Evolutionary conservation across 495 filamentous ascomycete genomes (phyloP), one percentile per base, ranked within the genome.

Genomic region (Aspergillus heteromorphus): DNA sequence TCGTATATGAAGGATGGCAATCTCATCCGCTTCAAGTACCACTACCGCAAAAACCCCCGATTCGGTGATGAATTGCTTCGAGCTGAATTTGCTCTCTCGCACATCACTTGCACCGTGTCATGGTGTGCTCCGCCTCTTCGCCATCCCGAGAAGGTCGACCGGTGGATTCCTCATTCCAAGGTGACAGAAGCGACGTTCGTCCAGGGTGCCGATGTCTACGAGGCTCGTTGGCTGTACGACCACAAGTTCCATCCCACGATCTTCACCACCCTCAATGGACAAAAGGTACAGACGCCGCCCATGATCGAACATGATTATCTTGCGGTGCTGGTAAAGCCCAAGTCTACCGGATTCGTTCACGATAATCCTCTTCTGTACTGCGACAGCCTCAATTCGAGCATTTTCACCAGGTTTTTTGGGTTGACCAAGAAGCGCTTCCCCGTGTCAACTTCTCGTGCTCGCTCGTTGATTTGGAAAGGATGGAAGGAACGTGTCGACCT

Each of bases 211-310:
- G 73, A 82, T 59, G 77, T 81, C 16, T 83, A 79, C 48, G 73
- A 81, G 49, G 71, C 74, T 50, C 74, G 68, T 20, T 84, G 81
- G 81, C 56, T 75, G 6, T 85, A 85, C 49, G 79, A 84, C 53
- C 82, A 85, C 64, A 82, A 83, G 62, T 83, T 80, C 61, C 80
- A 83, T 61, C 81, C 82, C 9, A 77, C 72, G 3, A 82, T 85
- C 30, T 68, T 75, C 45, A 83, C 80, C 7, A 83, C 74, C 21
- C 69, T 83, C 25, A 83, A 85, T 47, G 81, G 79, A 10, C 65
- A 77, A 53, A 68, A 69, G 40, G 66, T 81, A 1, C 73, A 76
- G 49, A 84, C 82, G 2, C 82, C 82, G n/a, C 69, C 77, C 10
- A 80, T 84, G 74, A 82, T 85, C 50, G 73, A 76, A 45, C 68